Evolutionary conservation across 2,329 filamentous ascomycete genomes (phyloP).

Genomic region (Allantophomopsis cytisporea): DNA sequence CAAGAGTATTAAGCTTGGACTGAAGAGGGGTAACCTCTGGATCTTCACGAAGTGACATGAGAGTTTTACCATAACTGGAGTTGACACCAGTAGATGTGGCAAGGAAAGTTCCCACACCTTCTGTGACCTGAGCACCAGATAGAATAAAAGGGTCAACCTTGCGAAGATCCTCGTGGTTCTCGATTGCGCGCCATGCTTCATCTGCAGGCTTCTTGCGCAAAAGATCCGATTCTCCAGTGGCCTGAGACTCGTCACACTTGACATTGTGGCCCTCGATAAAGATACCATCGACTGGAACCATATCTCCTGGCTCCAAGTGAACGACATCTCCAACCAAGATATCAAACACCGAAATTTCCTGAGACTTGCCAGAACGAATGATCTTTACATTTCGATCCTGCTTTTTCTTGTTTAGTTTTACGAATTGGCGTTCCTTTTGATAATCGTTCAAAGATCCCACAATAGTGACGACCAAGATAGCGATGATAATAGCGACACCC

Average conservation of each 20-base stretch:
- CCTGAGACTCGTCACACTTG: slow-evolving; percentile 62
- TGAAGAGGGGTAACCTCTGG: slow-evolving; percentile 69
- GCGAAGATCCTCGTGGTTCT: slow-evolving; percentile 41
- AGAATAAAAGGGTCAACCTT: slow-evolving; percentile 72
- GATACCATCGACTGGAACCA: slow-evolving; percentile 60
- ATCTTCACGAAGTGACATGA: slow-evolving; percentile 67
- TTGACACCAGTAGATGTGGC: slow-evolving; percentile 64
- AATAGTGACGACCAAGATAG: slow-evolving; percentile 61
- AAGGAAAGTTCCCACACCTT: slow-evolving; percentile 63
- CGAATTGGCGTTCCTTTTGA: slow-evolving; percentile 72
- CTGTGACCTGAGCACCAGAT: slow-evolving; percentile 64
- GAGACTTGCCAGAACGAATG: slow-evolving; percentile 58
- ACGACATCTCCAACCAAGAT: slow-evolving; percentile 63
- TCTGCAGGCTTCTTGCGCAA: slow-evolving; percentile 53
- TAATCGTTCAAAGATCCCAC: slow-evolving; percentile 72
- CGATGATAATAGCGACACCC: slow-evolving; percentile 65
- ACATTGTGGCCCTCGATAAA: slow-evolving; percentile 52
- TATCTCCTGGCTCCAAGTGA: slow-evolving; percentile 59
- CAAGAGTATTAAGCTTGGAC: slow-evolving; percentile 62
- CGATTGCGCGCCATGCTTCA: slow-evolving; percentile 50
- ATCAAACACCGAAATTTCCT: slow-evolving; percentile 57
- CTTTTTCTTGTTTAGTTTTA: slow-evolving; percentile 70
- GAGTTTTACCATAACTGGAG: slow-evolving; percentile 62
- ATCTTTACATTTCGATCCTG: slow-evolving; percentile 64
- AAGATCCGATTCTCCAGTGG: slow-evolving; percentile 63